phyloP scores from a whole-genome alignment of 164 flowering plant genomes.

The Nelumbo lutea region DNA sequence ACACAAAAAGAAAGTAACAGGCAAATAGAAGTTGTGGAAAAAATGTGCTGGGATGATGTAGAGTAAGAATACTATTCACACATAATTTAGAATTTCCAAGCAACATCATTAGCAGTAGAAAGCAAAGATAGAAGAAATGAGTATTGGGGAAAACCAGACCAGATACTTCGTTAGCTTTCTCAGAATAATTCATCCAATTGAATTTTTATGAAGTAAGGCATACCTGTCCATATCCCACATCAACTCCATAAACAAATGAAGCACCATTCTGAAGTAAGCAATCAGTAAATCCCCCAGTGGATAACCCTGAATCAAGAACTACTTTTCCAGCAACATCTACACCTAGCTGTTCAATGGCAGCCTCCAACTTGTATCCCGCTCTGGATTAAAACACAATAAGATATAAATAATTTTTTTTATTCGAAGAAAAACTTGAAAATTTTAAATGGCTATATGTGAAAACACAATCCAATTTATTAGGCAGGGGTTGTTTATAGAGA shows the following conservation, averaged over 20 bases:
- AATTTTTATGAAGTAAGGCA: not conserved
- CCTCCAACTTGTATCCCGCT: conserved; percentile 95
- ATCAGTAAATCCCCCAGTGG: conserved; percentile 99
- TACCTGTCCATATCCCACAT: conserved; percentile 99
- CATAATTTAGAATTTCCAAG: too few species aligned
- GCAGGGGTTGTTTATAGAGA: conserved; percentile 10
- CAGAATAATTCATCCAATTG: not conserved
- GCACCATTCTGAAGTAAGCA: conserved; percentile 98
- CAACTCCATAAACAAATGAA: conserved; percentile 89
- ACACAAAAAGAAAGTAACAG: too few species aligned
- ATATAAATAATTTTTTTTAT: not conserved
- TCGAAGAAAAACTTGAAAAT: not conserved
- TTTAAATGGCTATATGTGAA: conserved; percentile 4
- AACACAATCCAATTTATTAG: not conserved
- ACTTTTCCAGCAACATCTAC: conserved; percentile 82
- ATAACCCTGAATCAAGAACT: conserved; percentile 95
- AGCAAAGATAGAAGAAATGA: too few species aligned
- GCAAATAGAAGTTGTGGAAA: too few species aligned
- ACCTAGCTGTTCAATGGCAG: conserved; percentile 85
- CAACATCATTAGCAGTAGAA: too few species aligned
- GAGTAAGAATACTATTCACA: too few species aligned
- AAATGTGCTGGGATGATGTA: too few species aligned
- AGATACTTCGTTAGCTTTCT: not conserved
- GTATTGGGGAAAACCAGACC: too few species aligned
- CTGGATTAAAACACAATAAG: conserved; percentile 31